phyloP scores from a whole-genome alignment of 2,329 filamentous ascomycete species.

The Penicillium expansum region DNA sequence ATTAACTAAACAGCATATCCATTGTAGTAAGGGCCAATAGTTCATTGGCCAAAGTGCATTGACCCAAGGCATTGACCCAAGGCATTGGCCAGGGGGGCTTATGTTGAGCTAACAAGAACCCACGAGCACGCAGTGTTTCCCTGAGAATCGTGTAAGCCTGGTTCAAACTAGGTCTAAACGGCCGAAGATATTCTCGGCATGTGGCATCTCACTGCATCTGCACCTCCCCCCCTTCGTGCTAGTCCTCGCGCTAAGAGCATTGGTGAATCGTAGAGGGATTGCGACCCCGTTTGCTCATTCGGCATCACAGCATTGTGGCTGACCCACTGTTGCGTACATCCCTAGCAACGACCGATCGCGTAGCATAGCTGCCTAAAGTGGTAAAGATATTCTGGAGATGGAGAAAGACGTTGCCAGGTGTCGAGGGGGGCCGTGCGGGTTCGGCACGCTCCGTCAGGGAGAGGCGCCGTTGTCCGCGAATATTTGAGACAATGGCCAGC shows the following conservation, averaged over 20 bases:
- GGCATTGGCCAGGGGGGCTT: neutral
- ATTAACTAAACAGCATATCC: neutral
- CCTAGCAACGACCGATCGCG: neutral
- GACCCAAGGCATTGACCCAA: no score
- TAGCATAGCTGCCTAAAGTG: neutral
- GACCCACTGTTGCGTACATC: neutral
- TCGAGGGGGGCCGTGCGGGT: neutral
- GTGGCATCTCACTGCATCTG: neutral
- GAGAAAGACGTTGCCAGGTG: neutral
- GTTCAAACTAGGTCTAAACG: neutral
- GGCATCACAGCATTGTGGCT: neutral
- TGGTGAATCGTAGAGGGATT: neutral
- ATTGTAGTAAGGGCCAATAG: conserved; percentile 15
- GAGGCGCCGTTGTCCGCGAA: neutral
- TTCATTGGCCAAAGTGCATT: conserved; percentile 8
- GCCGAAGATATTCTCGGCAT: neutral
- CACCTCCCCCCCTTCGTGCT: neutral
- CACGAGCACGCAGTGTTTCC: neutral
- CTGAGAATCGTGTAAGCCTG: neutral
- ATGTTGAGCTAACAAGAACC: conserved; percentile 3
- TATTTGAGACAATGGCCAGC: neutral
- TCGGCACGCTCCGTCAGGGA: neutral
- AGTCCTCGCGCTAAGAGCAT: neutral
- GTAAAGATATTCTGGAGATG: neutral
- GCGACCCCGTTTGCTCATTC: neutral